Evolutionary conservation across 2,329 filamentous ascomycete genomes (phyloP), one percentile per base, ranked within the genome.

Genomic region (Metarhizium anisopliae): DNA sequence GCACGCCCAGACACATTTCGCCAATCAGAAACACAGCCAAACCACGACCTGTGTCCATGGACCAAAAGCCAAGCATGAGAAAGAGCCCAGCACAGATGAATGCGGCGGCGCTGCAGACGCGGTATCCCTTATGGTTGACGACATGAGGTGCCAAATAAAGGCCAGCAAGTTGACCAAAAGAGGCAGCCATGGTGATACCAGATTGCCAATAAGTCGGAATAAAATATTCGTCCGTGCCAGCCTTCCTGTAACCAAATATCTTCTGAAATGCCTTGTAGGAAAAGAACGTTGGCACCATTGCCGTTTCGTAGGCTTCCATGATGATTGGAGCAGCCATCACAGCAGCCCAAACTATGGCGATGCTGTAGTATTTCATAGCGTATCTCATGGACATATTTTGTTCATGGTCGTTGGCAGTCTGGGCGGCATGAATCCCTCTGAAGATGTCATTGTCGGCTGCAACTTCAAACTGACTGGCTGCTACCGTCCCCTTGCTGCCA

Each of bases 81-180:
- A 73, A 60, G 1, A 69, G 67, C 1, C 68, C 57, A 1, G 70
- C 66, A 64, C 69, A 74, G 0, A 67, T 57, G 70, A 72, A 75
- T 60, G 13, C 43, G 3, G n/a, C 30, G 11, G 25, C 25, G 50
- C 40, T 74, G 71, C 6, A 74, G 50, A 1, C 6, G 16, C 42
- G 57, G 42, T 61, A 61, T 11, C 60, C 60, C 25, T 52, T 29
- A 35, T 50, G 47, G 47, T 57, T 58, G 11, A 58, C n/a, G 32
- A 58, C 35, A 11, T 36, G 50, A 30, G 60, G 58, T 13, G 60
- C 60, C 4, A 56, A 14, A 38, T 55, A 57, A 6, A 62, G 58
- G 10, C 60, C 59, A 42, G 54, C n/a, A 30, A 62, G 47, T 50
- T 58, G 58, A 32, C 59, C 59, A 25, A 25, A 16, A 13, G 61